phyloP scores from a whole-genome alignment of 1,284 basidiomycete species.

The Golubevia sp. region DNA sequence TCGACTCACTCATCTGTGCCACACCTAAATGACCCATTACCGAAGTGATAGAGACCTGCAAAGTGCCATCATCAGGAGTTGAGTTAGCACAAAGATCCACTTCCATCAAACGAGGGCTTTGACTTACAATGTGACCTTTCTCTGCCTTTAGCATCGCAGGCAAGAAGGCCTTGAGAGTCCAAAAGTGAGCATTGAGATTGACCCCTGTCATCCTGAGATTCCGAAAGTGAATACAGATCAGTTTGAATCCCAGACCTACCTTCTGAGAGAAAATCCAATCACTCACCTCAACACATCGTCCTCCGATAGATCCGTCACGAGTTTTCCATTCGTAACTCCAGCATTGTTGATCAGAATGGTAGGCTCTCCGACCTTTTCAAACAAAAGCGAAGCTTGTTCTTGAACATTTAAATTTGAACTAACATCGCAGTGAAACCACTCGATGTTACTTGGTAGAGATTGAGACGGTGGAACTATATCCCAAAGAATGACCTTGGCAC shows the following conservation, averaged over 20 bases:
- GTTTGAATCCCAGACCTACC: conserved; percentile 65
- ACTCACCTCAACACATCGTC: conserved; percentile 70
- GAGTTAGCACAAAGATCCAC: no score
- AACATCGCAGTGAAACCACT: no score
- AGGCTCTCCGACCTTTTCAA: no score
- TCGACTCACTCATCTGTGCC: conserved; percentile 80
- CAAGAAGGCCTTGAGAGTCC: conserved; percentile 88
- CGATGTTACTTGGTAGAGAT: no score
- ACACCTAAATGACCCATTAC: conserved; percentile 76
- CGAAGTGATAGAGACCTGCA: conserved; percentile 65
- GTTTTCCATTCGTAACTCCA: conserved; percentile 88
- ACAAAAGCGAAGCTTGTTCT: no score
- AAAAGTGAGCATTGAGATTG: conserved; percentile 87
- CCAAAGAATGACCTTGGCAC: no score
- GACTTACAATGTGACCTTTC: conserved; percentile 81
- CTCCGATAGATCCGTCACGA: conserved; percentile 76
- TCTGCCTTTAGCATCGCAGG: conserved; percentile 80
- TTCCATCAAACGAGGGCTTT: no score
- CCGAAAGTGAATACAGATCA: not conserved
- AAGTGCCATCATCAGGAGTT: no score
- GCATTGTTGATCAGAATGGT: conserved; percentile 94
- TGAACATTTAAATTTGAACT: no score
- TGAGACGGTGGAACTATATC: no score
- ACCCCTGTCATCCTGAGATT: conserved; percentile 80
- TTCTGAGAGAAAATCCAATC: not conserved